These are phyloP conservation scores for Monosporozyma solicola DNA, from an alignment of 805 yeast species.

Conservation along the genomic window DNA sequence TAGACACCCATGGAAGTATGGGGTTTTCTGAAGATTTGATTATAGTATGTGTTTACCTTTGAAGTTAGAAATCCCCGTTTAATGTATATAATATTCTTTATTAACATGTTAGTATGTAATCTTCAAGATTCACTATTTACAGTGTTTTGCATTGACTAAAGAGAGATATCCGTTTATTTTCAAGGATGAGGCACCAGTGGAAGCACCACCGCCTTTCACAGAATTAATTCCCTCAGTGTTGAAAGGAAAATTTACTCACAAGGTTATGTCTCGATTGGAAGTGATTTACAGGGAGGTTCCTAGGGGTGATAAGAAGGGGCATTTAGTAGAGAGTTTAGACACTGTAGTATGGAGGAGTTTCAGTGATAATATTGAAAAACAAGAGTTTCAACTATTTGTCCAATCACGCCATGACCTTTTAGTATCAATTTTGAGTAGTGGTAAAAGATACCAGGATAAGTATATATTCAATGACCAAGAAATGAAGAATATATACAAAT, in stretches of 20 bases:
- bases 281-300: not conserved
- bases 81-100: not conserved
- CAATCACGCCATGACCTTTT: not conserved
- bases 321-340: not conserved
- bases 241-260: not conserved
- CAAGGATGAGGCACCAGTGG: constrained; percentile 1
- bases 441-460: not conserved
- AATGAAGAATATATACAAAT: constrained; percentile 1
- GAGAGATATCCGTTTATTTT: constrained; percentile 12
- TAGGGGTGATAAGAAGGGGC: not conserved
- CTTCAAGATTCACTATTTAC: not conserved
- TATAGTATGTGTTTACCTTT: constrained; percentile 4
- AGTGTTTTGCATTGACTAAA: constrained; percentile 22
- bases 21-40: constrained; percentile 3
- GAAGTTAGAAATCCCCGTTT: not conserved
- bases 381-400: not conserved
- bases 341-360: not conserved
- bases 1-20: not conserved
- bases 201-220: not conserved
- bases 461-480: not conserved
- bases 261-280: not conserved
- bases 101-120: not conserved
- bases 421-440: not conserved
- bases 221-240: not conserved
- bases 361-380: not conserved